Evolutionary conservation across 768 basidiomycete genomes (phyloP).

Genomic region (Rhodosporidiobolus odoratus): DNA sequence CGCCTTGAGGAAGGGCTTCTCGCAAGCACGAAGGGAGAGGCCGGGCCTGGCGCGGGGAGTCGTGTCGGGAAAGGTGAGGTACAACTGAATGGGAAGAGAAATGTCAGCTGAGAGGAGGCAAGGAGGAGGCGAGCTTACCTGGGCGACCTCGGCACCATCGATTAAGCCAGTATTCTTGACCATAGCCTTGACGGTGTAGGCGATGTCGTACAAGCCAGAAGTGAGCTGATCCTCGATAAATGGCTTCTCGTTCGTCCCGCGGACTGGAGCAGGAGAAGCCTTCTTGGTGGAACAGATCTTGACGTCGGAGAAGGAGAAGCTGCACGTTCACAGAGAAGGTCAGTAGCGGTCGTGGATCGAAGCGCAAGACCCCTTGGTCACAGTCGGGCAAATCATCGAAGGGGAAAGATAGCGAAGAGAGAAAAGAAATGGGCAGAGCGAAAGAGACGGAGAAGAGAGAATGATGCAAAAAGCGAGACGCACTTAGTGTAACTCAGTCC

Average conservation of each 20-base stretch:
- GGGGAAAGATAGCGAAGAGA: background rate
- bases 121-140: slow-evolving; percentile 1
- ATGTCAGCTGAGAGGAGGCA: background rate
- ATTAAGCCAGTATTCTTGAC: slow-evolving; percentile 34
- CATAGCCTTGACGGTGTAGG: slow-evolving; percentile 18
- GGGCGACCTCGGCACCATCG: slow-evolving; percentile 26
- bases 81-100: slow-evolving; percentile 20
- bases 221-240: slow-evolving; percentile 3
- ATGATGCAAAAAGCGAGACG: background rate
- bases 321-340: background rate
- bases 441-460: background rate
- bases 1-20: slow-evolving; percentile 37
- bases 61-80: slow-evolving; percentile 29
- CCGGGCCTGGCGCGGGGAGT: slow-evolving; percentile 23
- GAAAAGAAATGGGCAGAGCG: background rate
- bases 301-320: slow-evolving; percentile 42
- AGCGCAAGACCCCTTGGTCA: no score
- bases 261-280: background rate
- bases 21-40: slow-evolving; percentile 41
- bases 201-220: slow-evolving; percentile 15
- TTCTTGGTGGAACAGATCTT: slow-evolving; percentile 3
- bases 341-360: no score
- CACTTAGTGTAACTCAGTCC: slow-evolving; percentile 41
- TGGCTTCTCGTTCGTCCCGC: slow-evolving; percentile 28
- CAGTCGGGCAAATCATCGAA: no score